Base-by-base conservation (phyloP, 345 rosid genomes). In the Linum trigynum region DNA sequence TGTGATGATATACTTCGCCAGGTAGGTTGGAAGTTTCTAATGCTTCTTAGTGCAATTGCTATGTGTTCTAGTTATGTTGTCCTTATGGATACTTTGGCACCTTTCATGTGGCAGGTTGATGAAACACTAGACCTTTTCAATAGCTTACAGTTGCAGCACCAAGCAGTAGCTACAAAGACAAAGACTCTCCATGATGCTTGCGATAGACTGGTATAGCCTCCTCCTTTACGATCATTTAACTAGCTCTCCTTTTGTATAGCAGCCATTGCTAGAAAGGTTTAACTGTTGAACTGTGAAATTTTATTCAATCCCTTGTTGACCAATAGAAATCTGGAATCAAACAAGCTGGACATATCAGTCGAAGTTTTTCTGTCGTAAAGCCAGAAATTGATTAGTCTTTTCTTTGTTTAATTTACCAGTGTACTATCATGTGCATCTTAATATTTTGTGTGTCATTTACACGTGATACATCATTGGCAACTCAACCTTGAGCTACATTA, bases 111-210 rank as follows among this genome's bases (percentile, higher is more conserved):
- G 77, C 75, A 92, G 96, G 98, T 88, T 69, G 98, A 92, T 86
- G 89, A 85, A 67, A 90, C 98, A 41, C 82, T 92, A 35, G 86
- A 84, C 76, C 80, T 90, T 68, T 92, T 90, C 77, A 86, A 83
- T 69, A 86, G 86, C 43, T 76, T 88, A 57, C 96, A 92, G 71
- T 78, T 86, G 76, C 98, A 92, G 69, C 97, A 92, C 78, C 97
- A 90, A 71, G 89, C 86, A 0, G 98, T 92, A 61, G 89, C 90
- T n/a, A 90, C 91, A 71, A 92, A 92, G 80, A 92, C 98, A 60
- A 92, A 92, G 82, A 92, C 97, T 71, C 97, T 92, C 76, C 98
- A 92, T 67, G 98, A 92, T 76, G 98, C 98, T 64, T 92, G 97
- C 65, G 96, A 92, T 61, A 85, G 90, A 69, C 70, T 92, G 97